phyloP scores from a whole-genome alignment of 2,329 filamentous ascomycete species.

The Ophiostoma himal-ulmi region DNA sequence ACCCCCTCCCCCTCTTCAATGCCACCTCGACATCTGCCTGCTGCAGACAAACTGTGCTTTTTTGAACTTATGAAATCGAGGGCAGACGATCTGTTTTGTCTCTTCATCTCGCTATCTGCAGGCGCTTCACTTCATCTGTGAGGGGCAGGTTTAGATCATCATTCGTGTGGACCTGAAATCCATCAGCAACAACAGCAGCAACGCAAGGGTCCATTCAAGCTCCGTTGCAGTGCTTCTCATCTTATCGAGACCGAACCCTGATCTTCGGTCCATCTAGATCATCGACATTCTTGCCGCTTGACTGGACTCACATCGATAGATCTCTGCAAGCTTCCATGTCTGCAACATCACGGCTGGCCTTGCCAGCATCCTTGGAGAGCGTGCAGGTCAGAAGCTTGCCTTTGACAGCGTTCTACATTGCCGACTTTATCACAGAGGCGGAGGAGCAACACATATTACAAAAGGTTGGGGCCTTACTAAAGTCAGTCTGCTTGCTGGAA shows the following conservation, averaged over 20 bases:
- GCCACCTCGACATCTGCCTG: not conserved
- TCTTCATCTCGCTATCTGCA: not conserved
- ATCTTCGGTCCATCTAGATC: not conserved
- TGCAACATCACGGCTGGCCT: constrained; percentile 19
- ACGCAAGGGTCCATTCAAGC: not conserved
- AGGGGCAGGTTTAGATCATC: not conserved
- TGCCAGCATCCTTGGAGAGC: constrained; percentile 47
- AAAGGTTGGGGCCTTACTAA: constrained; percentile 48
- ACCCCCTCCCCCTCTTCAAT: constrained; percentile 1
- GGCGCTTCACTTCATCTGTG: not conserved
- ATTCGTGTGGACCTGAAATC: constrained; percentile 14
- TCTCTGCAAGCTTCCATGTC: not conserved
- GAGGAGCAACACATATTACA: constrained; percentile 67
- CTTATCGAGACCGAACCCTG: not conserved
- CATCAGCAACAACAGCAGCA: not conserved
- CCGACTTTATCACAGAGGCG: constrained; percentile 70
- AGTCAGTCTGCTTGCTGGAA: not conserved
- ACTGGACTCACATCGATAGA: not conserved
- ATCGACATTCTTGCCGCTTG: not conserved
- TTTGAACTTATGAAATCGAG: not conserved
- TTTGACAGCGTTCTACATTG: constrained; percentile 70
- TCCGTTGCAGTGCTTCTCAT: not conserved
- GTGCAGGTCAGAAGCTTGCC: constrained; percentile 53
- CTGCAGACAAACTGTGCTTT: not conserved
- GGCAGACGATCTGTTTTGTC: not conserved